Evolutionary conservation across 2,329 filamentous ascomycete genomes (phyloP).

Genomic region (Elsinoe fawcettii): DNA sequence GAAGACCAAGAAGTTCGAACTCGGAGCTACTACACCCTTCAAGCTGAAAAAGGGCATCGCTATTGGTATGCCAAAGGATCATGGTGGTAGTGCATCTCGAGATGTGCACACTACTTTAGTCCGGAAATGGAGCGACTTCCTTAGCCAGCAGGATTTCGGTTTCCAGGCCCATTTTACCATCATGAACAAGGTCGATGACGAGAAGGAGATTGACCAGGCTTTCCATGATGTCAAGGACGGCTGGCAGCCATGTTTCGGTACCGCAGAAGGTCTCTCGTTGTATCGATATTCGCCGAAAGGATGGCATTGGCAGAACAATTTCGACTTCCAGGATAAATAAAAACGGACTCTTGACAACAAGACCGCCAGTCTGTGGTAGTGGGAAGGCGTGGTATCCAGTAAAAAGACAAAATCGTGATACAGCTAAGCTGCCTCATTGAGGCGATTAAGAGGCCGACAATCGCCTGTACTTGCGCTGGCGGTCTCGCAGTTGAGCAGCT

Average conservation of each 20-base stretch:
- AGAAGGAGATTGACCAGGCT: conserved; percentile 31
- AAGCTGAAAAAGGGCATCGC: conserved; percentile 37
- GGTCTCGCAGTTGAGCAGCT: too few species aligned
- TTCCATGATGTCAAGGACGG: conserved; percentile 30
- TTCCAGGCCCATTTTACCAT: conserved; percentile 39
- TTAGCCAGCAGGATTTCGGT: conserved; percentile 38
- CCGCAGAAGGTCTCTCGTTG: conserved; percentile 33
- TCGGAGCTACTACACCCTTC: conserved; percentile 34
- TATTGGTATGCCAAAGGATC: conserved; percentile 29
- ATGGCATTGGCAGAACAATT: conserved; percentile 35
- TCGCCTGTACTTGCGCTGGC: too few species aligned
- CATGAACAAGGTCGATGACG: conserved; percentile 42
- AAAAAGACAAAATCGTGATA: too few species aligned
- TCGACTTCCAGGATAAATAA: conserved; percentile 25
- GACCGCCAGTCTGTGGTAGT: too few species aligned
- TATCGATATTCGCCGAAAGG: conserved; percentile 37
- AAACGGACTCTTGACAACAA: too few species aligned
- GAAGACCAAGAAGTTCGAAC: conserved; percentile 30
- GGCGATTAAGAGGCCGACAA: too few species aligned
- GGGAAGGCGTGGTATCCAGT: too few species aligned
- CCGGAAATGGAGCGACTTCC: conserved; percentile 31
- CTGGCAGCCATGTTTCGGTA: conserved; percentile 30
- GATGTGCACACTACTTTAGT: conserved; percentile 32
- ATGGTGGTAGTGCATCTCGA: conserved; percentile 26
- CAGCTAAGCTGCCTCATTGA: too few species aligned